Conservation (phyloP, 495 filamentous ascomycete species). For the Talaromyces liani region DNA sequence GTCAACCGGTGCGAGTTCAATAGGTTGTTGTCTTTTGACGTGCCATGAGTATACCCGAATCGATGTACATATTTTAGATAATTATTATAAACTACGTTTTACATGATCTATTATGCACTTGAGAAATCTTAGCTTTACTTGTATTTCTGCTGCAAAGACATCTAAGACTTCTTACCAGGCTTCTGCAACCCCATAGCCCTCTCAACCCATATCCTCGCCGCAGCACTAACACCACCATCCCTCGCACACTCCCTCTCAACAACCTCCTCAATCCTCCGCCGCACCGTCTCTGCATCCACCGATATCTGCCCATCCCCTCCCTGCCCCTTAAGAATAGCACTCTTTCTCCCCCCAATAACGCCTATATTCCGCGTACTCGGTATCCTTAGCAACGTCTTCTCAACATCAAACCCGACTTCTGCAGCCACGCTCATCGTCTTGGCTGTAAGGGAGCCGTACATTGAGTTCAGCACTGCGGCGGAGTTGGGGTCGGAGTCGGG, state of each 20-base stretch:
- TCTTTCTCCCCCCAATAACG: slow-evolving; percentile 54
- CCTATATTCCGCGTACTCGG: slow-evolving; percentile 84
- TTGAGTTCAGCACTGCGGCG: slow-evolving; percentile 31
- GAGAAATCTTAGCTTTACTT: not conserved
- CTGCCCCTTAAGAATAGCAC: slow-evolving; percentile 14
- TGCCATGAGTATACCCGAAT: not conserved
- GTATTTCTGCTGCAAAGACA: not conserved
- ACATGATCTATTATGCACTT: not conserved
- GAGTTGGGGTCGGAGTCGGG: slow-evolving; percentile 19
- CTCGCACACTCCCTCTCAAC: slow-evolving; percentile 33
- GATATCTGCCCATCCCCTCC: not conserved
- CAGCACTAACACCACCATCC: slow-evolving; percentile 27
- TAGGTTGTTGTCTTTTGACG: not conserved
- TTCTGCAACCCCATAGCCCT: slow-evolving; percentile 29
- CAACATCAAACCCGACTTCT: slow-evolving; percentile 66
- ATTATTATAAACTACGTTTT: not conserved
- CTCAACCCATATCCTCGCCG: slow-evolving; percentile 39
- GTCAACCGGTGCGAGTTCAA: not conserved
- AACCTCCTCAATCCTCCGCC: slow-evolving; percentile 20
- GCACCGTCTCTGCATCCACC: not conserved
- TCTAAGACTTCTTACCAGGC: not conserved
- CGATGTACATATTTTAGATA: not conserved
- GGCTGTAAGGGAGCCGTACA: slow-evolving; percentile 66
- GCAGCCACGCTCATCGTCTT: slow-evolving; percentile 60
- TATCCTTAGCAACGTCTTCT: slow-evolving; percentile 77